phyloP scores from a whole-genome alignment of 2,329 filamentous ascomycete genomes.

The Fusarium nelsonii region DNA sequence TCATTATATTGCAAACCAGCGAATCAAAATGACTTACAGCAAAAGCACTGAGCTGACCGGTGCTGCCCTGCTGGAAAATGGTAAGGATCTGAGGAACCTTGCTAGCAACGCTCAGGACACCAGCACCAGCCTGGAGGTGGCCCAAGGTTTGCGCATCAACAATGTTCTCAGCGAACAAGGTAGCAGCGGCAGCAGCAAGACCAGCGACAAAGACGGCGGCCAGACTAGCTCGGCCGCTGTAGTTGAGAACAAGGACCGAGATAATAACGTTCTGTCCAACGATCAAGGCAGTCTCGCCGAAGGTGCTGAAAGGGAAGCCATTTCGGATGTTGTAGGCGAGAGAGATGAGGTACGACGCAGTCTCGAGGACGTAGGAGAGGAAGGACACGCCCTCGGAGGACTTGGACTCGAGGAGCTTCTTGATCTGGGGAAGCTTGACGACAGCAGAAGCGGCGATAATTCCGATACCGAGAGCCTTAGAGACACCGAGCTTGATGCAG shows the following conservation, averaged over 20 bases:
- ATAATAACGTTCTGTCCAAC: slow-evolving; percentile 93
- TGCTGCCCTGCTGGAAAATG: slow-evolving; percentile 86
- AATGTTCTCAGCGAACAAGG: slow-evolving; percentile 75
- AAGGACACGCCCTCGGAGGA: slow-evolving; percentile 89
- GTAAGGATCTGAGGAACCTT: slow-evolving; percentile 94
- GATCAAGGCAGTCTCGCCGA: slow-evolving; percentile 93
- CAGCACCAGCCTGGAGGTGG: slow-evolving; percentile 86
- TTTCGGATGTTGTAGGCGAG: slow-evolving; percentile 93
- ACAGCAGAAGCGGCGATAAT: slow-evolving; percentile 92
- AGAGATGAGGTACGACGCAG: slow-evolving; percentile 85
- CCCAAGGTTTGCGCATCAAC: slow-evolving; percentile 75
- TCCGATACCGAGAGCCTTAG: slow-evolving; percentile 91
- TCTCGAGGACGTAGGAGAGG: slow-evolving; percentile 93
- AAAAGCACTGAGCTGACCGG: slow-evolving; percentile 96
- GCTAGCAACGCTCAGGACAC: slow-evolving; percentile 84
- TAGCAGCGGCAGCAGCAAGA: slow-evolving; percentile 75
- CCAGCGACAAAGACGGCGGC: slow-evolving; percentile 84
- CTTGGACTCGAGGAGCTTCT: slow-evolving; percentile 86
- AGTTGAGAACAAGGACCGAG: slow-evolving; percentile 86
- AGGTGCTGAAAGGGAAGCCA: slow-evolving; percentile 95
- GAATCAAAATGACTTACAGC: slow-evolving; percentile 71
- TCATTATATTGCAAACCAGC: rapidly evolving
- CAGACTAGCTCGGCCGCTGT: slow-evolving; percentile 74
- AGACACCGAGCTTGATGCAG: slow-evolving; percentile 90
- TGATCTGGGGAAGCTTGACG: slow-evolving; percentile 96